Percentiles rank a stretch among this genome's conserved stretches.
phyloP scores from a whole-genome alignment of 2,329 filamentous ascomycete species.

The Penicillium sp. region DNA sequence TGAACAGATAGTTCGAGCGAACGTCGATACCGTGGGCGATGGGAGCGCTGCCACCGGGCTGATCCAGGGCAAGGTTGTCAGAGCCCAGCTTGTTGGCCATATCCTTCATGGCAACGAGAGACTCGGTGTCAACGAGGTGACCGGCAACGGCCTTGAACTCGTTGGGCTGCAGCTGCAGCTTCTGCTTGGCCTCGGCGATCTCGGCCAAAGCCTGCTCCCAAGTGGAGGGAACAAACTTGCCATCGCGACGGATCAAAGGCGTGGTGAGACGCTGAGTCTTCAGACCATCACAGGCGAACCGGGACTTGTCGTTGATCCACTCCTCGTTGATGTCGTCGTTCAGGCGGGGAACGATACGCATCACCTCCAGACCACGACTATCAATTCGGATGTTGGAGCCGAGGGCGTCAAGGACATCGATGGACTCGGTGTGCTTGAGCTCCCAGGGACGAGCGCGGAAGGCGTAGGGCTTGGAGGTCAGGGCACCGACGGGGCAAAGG shows the following conservation, averaged over 20 bases:
- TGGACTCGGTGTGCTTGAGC: constrained; percentile 90
- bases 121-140: constrained; percentile 87
- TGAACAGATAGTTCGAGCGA: constrained; percentile 94
- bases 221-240: constrained; percentile 87
- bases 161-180: constrained; percentile 79
- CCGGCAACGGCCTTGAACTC: constrained; percentile 96
- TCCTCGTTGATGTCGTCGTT: constrained; percentile 99
- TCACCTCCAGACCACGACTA: constrained; percentile 89
- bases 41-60: constrained; percentile 78
- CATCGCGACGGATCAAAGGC: constrained; percentile 82
- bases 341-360: constrained; percentile 87
- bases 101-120: constrained; percentile 95
- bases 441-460: constrained; percentile 98
- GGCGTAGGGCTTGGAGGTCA: constrained; percentile 96
- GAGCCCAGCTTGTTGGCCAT: constrained; percentile 95
- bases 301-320: constrained; percentile 98
- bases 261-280: constrained; percentile 96
- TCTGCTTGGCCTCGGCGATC: constrained; percentile 78
- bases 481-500: constrained; percentile 93
- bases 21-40: constrained; percentile 91
- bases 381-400: constrained; percentile 96
- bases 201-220: constrained; percentile 96
- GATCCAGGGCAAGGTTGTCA: constrained; percentile 92
- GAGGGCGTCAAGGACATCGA: constrained; percentile 90
- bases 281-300: constrained; percentile 94